Conservation (phyloP, 305 asterid species). For the Euphrasia arctica region DNA sequence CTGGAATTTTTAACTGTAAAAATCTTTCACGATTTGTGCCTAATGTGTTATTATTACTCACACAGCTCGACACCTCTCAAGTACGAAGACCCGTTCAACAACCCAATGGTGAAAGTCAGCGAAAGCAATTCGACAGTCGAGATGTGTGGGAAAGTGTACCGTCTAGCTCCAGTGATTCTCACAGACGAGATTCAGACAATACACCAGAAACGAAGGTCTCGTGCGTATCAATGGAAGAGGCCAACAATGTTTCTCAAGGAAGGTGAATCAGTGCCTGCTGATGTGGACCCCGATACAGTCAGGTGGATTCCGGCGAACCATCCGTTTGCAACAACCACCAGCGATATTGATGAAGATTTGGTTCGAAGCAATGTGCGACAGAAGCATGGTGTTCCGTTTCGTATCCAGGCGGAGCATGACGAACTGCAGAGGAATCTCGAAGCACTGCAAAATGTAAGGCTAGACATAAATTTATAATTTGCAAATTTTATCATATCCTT, state of each 20-base stretch:
- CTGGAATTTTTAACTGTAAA: constrained; percentile 7
- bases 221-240: constrained; percentile 98
- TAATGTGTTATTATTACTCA: constrained; percentile 2
- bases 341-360: constrained; percentile 91
- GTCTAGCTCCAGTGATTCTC: constrained; percentile 89
- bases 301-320: constrained; percentile 99
- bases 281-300: constrained; percentile 92
- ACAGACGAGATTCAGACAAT: constrained; percentile 75
- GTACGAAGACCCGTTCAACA: constrained; percentile 94
- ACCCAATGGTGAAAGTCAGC: constrained; percentile 90
- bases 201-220: constrained; percentile 92
- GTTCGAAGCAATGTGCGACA: constrained; percentile 87
- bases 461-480: too few relatives aligned
- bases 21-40: constrained; percentile 9
- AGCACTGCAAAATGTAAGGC: constrained; percentile 80
- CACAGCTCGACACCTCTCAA: constrained; percentile 90
- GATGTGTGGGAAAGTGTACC: constrained; percentile 95
- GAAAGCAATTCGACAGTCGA: constrained; percentile 81
- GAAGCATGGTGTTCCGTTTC: constrained; percentile 95
- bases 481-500: background rate
- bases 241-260: constrained; percentile 89
- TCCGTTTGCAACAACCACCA: constrained; percentile 95
- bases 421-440: constrained; percentile 95
- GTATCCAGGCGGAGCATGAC: constrained; percentile 95
- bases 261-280: constrained; percentile 92